phyloP scores from a whole-genome alignment of 106 monocot species.

The Allium fistulosum region DNA sequence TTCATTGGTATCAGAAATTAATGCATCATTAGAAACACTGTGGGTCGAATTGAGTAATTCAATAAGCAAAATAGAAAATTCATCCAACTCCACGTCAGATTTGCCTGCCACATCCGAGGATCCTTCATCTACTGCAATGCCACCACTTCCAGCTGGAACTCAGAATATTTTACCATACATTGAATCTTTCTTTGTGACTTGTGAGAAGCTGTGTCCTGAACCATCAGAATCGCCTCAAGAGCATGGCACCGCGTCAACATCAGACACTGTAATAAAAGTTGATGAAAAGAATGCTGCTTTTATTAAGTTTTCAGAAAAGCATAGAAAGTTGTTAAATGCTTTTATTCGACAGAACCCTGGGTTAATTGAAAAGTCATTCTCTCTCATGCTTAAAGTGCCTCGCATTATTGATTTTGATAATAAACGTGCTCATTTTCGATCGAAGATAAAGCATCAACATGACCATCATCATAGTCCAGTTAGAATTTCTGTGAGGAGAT shows the following conservation, averaged over 20 bases:
- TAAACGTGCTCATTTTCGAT: constrained; percentile 81
- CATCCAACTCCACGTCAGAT: constrained; percentile 54
- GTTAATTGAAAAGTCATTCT: constrained; percentile 94
- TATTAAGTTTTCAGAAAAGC: constrained; percentile 84
- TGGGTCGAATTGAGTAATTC: constrained; percentile 89
- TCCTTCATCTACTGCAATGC: constrained; percentile 20
- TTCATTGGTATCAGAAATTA: constrained; percentile 66
- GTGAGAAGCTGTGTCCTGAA: constrained; percentile 74
- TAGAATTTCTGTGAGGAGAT: constrained; percentile 85
- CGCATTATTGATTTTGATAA: constrained; percentile 97
- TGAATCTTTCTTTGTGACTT: constrained; percentile 95
- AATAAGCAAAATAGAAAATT: constrained; percentile 82
- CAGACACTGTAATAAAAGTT: constrained; percentile 48
- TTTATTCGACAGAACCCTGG: constrained; percentile 95
- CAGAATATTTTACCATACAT: constrained; percentile 95
- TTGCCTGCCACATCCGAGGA: constrained; percentile 20
- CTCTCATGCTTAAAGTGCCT: constrained; percentile 88
- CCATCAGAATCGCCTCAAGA: constrained; percentile 40
- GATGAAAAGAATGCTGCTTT: constrained; percentile 73
- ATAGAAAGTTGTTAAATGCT: constrained; percentile 77
- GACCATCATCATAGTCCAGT: constrained; percentile 95
- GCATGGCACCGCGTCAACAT: constrained; percentile 18
- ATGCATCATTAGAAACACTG: constrained; percentile 66
- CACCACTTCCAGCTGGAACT: constrained; percentile 79
- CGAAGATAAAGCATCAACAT: constrained; percentile 96